These are phyloP conservation scores for Botrytis squamosa DNA, from an alignment of 2,329 filamentous ascomycete genomes.

Conservation along the genomic window DNA sequence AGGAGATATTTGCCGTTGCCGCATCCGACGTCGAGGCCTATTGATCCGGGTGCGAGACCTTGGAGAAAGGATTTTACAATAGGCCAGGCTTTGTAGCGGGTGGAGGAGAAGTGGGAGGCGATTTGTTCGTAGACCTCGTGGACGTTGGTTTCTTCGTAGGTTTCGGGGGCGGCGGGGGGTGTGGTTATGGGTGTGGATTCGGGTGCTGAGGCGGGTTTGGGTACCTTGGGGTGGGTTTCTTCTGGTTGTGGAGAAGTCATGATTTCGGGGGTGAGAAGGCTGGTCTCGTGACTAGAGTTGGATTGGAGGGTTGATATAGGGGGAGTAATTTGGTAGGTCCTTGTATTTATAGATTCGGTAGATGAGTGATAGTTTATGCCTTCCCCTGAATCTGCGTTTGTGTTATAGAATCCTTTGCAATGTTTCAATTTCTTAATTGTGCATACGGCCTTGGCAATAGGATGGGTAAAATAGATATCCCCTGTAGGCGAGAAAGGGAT, in stretches of 20 bases:
- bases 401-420: neutral
- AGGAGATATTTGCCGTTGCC: slow-evolving; percentile 94
- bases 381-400: neutral
- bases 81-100: slow-evolving; percentile 84
- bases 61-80: slow-evolving; percentile 78
- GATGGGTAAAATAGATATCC: neutral
- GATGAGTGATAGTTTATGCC: neutral
- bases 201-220: neutral
- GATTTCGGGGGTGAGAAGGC: neutral
- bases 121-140: slow-evolving; percentile 90
- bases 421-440: neutral
- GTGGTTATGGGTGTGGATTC: neutral
- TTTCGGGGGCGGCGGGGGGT: slow-evolving; percentile 39
- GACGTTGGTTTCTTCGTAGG: slow-evolving; percentile 84
- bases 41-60: slow-evolving; percentile 62
- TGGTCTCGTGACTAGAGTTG: slow-evolving; percentile 2
- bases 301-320: neutral
- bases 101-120: slow-evolving; percentile 79
- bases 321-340: neutral
- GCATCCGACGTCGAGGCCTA: slow-evolving; percentile 90
- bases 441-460: neutral
- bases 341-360: neutral
- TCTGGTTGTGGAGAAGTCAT: neutral
- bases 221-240: neutral
- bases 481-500: neutral